Base-by-base conservation (phyloP, 2,329 filamentous ascomycete species). In the Penicillium hordei region DNA sequence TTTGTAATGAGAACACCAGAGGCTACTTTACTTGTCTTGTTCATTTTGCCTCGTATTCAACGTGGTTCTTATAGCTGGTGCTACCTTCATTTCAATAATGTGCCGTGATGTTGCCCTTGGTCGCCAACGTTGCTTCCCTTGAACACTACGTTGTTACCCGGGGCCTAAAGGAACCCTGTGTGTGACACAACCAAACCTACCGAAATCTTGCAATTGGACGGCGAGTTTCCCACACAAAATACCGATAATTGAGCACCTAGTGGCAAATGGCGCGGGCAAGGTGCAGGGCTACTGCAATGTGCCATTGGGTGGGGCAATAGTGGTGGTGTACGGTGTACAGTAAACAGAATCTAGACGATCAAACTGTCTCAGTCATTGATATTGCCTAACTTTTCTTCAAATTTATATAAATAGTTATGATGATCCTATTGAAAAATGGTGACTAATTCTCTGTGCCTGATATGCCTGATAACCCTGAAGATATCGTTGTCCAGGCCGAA, bases 201-300 rank as follows among this genome's bases (percentile, higher is more conserved):
- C 33, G 46, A 44, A 9, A 25, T 25, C 36, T 10, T 19, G 1
- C 5, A 25, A 42, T 19, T 34, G 45, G 29, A 34, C 13, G 10
- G 21, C 4, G 12, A 43, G 21, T 33, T 43, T 42, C 19, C 12
- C 21, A 42, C n/a, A 40, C 31, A 44, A 9, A 42, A 19, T 12
- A 36, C 31, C 9, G n/a, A 23, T 27, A 52, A 56, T 56, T 21
- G 39, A 44, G 48, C 13, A 29, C 21, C 34, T 56, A 52, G 46
- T 56, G 53, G 53, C n/a, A n/a, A 56, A 56, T 52, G 23, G 36
- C 36, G 15, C 10, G 21, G 13, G 17, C 50, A 33, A 40, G n/a
- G n/a, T 43, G n/a, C 31, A 56, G 29, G 31, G 15, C n/a, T 25
- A 39, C 29, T 45, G 31, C 53, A 55, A 52, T 44, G 21, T 36